Percentiles rank a stretch among this genome's conserved stretches.
Conservation (phyloP, 345 rosid genomes). For the Aquilaria yunnanensis region DNA sequence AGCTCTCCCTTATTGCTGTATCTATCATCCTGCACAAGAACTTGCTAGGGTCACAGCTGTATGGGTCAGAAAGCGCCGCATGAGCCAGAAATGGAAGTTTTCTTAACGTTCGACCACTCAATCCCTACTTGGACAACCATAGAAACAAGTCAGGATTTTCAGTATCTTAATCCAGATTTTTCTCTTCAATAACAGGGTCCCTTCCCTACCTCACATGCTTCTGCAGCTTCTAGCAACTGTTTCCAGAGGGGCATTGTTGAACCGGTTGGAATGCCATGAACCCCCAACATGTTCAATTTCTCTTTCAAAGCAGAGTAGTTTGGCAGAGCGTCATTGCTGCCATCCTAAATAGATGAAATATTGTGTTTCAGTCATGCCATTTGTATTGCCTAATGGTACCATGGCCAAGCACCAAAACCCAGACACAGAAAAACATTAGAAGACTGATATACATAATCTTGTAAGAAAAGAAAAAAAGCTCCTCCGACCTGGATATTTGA, state of each 20-base stretch:
- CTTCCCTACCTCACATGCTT: slow-evolving; percentile 70
- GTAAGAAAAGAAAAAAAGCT: neutral
- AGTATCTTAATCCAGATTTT: neutral
- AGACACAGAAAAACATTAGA: too few species aligned
- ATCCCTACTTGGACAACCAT: slow-evolving; percentile 43
- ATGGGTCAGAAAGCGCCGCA: slow-evolving; percentile 64
- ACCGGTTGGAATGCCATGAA: slow-evolving; percentile 32
- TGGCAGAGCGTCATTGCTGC: slow-evolving; percentile 41
- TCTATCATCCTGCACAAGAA: slow-evolving; percentile 70
- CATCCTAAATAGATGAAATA: slow-evolving; percentile 38
- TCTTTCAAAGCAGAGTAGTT: slow-evolving; percentile 54
- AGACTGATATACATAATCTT: too few species aligned
- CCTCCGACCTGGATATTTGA: slow-evolving; percentile 51
- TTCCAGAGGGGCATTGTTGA: slow-evolving; percentile 25
- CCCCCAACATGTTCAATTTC: slow-evolving; percentile 32
- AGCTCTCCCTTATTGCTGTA: slow-evolving; percentile 59
- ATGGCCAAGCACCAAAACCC: too few species aligned
- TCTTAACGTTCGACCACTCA: slow-evolving; percentile 87
- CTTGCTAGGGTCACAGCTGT: slow-evolving; percentile 42
- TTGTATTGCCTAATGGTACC: too few species aligned
- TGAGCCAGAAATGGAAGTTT: slow-evolving; percentile 93
- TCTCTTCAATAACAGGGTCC: neutral
- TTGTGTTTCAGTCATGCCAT: too few species aligned
- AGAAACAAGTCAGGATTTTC: neutral
- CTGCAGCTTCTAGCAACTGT: slow-evolving; percentile 75